A percentile compares a stretch with the other conserved stretches of the same genome.
Conservation (phyloP, 768 basidiomycete genomes). For the Suillus placidus region DNA sequence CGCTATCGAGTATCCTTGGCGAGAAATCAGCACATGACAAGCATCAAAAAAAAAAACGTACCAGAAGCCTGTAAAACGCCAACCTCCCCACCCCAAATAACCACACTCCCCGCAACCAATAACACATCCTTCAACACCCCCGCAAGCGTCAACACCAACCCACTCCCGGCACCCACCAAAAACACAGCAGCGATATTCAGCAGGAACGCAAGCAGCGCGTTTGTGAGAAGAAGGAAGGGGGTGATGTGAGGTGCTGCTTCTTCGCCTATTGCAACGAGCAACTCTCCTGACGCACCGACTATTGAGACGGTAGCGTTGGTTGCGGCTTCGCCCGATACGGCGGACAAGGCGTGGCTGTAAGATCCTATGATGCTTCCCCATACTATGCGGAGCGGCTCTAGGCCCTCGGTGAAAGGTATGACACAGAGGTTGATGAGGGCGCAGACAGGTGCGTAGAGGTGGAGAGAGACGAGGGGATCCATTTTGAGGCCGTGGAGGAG, state of each 20-base stretch:
- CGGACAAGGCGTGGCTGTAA: background rate
- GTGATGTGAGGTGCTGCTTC: conserved; percentile 43
- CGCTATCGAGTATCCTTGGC: conserved; percentile 83
- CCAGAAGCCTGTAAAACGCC: conserved; percentile 86
- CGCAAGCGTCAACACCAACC: conserved; percentile 88
- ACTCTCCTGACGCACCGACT: background rate
- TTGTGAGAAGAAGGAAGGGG: conserved; percentile 72
- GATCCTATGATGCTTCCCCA: conserved; percentile 25
- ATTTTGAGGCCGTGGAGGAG: conserved; percentile 95
- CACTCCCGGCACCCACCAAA: conserved; percentile 85
- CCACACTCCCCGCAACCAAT: conserved; percentile 87
- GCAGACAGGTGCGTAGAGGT: conserved; percentile 97
- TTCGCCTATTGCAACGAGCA: background rate
- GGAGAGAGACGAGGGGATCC: conserved; percentile 93
- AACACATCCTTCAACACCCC: conserved; percentile 98
- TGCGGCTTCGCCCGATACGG: background rate
- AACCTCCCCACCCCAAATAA: conserved; percentile 80
- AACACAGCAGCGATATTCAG: conserved; percentile 95
- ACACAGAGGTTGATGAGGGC: conserved; percentile 84
- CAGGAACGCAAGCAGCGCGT: conserved; percentile 85
- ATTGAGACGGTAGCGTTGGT: background rate
- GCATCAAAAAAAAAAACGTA: conserved; percentile 27
- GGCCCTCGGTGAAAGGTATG: conserved; percentile 90
- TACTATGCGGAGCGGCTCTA: conserved; percentile 67
- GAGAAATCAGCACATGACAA: conserved; percentile 8